Evolutionary conservation across 169 alveolate species (phyloP), one percentile per base, ranked within the genome.

Genomic region (Plasmodium inui): DNA sequence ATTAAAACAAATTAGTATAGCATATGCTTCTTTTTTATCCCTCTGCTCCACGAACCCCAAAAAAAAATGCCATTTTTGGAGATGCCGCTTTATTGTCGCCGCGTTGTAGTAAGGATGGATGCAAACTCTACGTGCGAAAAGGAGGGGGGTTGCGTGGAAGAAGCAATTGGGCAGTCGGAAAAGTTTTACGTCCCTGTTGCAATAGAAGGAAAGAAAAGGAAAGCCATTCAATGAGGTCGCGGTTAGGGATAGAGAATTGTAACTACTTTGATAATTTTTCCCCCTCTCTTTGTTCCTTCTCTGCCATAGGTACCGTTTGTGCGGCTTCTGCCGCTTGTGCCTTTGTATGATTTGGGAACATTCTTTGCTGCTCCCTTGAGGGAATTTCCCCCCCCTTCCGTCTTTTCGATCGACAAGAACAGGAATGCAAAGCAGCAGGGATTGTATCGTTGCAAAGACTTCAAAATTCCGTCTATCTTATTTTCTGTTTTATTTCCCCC

Each of bases 1-100:
- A 80, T 80, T 81, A 80, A 55, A 86, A 80, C 44, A 85, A 85
- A 44, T 17, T 85, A 71, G 28, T 57, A 57, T 17, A 57, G 3
- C 30, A 57, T 57, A 84, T 70, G 17, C 10, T 85, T 71, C 8
- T 53, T 85, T 53, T 1, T n/a, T 72, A 17, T 7, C 44, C 67
- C 50, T 22, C 76, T 72, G n/a, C n/a, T 34, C n/a, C 39, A n/a
- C n/a, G n/a, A n/a, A n/a, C n/a, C 30, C 41, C 17, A 17, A 39
- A 39, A 44, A 44, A 39, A 39, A 39, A 39, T 39, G 46, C 17
- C 53, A 9, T 44, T 44, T 37, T 44, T 7, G 17, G 53, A 44
- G 53, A 17, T 44, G 17, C 17, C 53, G 17, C 53, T 44, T 44
- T 9, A 9, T 9, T 44, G 17, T 44, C 17, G 53, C 53, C 53